Evolutionary conservation across 495 filamentous ascomycete species (phyloP), one percentile per base, ranked within the genome.

Genomic region (Penicillium roqueforti): DNA sequence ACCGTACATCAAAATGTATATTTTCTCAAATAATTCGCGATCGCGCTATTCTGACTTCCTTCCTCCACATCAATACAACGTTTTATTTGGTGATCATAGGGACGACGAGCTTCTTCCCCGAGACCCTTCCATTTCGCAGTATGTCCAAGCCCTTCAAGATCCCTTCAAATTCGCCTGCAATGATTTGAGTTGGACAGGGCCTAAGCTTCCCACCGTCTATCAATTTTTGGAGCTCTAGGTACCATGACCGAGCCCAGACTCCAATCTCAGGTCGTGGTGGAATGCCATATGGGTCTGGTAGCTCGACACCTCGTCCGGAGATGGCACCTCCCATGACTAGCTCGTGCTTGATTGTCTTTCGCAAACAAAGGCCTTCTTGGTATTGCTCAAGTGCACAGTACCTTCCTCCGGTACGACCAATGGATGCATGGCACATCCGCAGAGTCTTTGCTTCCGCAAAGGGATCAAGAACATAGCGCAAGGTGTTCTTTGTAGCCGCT

Each of bases 331-430:
- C 62, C 51, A 73, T 62, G 0, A 71, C 56, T 19, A 69, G 66
- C 5, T 66, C 58, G 1, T 65, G 58, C 8, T 66, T 60, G 14
- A 73, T 50, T 1, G 62, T 65, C 42, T 56, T 66, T 13, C 68
- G 62, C 2, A 50, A 34, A 46, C 51, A 59, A 6, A 66, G 51
- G 5, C 60, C 45, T 9, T 59, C 58, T 6, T 67, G 66, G 16
- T 69, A 70, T 1, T 69, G 62, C 31, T 75, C 75, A 9, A 77
- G 51, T 0, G 65, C 59, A 20, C 62, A 62, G 51, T 80, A 80
- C 6, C 58, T 48, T 0, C 77, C 78, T 4, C 78, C 78, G 3
- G 61, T 63, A 2, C 72, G 58, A 0, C 71, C 73, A 3, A 80
- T 66, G 7, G 68, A 62, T 3, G 54, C 60, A 39, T 76, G 70